Evolutionary conservation across 2,329 filamentous ascomycete genomes (phyloP), one percentile per base, ranked within the genome.

Genomic region (Aspergillus brunneoviolaceus): DNA sequence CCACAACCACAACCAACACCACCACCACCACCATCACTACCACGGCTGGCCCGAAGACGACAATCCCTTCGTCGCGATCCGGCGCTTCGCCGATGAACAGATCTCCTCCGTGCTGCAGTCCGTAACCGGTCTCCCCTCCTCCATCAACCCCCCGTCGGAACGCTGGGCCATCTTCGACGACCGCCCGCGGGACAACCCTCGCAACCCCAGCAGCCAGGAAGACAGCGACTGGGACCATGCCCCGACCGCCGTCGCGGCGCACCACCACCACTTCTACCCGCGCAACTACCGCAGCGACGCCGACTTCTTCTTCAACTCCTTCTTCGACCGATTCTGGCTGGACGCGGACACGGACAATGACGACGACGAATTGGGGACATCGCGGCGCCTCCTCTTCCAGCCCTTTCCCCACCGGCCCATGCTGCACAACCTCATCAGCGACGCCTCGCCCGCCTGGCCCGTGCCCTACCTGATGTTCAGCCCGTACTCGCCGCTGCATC

Each of bases 41-140:
- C 63, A 64, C 33, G 59, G 62, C 59, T 67, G 66, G 66, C 57
- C 61, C 48, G 71, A 78, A 55, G 70, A 77, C 60, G 73, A 78
- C 61, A 86, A 86, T 61, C 84, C 85, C 1, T 87, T 87, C 72
- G 80, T 85, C 58, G 77, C 81, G 31, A 87, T 87, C 74, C 85
- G 85, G 65, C 83, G 82, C 63, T 86, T 84, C 70, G 83, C 85
- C 58, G 85, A 88, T 66, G 80, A 82, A 51, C 82, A 84, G 59
- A 79, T 87, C 65, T 81, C 79, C 9, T 81, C 80, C 16, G 72
- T 87, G 55, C 72, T 87, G 58, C 81, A 82, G 62, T 79, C 79
- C 19, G 74, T 86, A 57, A 81, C 82, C 59, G 77, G 80, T 29
- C 72, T 82, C 48, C 74, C 81, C 19, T 74, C 77, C 4, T 60